Evolutionary conservation across 495 filamentous ascomycete genomes (phyloP).

Genomic region (Aspergillus panamensis): DNA sequence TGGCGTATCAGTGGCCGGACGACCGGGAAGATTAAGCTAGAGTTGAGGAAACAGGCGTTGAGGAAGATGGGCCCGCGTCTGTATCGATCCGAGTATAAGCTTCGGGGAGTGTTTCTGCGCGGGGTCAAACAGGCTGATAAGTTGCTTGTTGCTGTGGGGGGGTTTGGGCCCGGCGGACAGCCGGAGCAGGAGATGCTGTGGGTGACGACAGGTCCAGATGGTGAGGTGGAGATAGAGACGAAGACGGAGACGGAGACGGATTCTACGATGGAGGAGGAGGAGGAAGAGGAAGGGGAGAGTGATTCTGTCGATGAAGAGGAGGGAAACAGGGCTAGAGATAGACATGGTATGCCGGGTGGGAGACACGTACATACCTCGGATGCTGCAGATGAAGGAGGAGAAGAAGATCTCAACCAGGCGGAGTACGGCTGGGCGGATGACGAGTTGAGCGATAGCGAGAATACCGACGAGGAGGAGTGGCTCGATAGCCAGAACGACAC

Average conservation of each 20-base stretch:
- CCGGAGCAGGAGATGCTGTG: not conserved
- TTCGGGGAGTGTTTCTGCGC: conserved; percentile 14
- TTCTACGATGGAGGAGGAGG: not conserved
- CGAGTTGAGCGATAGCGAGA: conserved; percentile 2
- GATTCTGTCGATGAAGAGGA: conserved; percentile 3
- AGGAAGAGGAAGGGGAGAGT: not conserved
- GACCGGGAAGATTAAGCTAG: not conserved
- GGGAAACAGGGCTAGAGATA: not conserved
- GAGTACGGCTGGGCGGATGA: conserved; percentile 9
- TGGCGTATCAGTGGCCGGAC: conserved; percentile 15
- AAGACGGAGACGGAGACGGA: not conserved
- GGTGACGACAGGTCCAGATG: not conserved
- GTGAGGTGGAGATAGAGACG: not conserved
- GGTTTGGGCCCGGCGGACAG: conserved; percentile 6
- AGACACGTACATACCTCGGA: not conserved
- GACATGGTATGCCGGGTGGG: not conserved
- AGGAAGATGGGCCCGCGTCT: conserved; percentile 7
- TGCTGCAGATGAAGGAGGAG: not conserved
- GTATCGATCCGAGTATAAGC: conserved; percentile 8
- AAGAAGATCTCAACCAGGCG: not conserved
- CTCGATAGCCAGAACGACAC: not conserved
- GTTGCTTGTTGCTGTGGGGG: conserved; percentile 13
- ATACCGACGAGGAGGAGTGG: not conserved
- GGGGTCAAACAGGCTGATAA: conserved; percentile 16
- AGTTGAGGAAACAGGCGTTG: not conserved